Conservation (phyloP, 352 stramenopile genomes). For the Phytophthora brassicae region DNA sequence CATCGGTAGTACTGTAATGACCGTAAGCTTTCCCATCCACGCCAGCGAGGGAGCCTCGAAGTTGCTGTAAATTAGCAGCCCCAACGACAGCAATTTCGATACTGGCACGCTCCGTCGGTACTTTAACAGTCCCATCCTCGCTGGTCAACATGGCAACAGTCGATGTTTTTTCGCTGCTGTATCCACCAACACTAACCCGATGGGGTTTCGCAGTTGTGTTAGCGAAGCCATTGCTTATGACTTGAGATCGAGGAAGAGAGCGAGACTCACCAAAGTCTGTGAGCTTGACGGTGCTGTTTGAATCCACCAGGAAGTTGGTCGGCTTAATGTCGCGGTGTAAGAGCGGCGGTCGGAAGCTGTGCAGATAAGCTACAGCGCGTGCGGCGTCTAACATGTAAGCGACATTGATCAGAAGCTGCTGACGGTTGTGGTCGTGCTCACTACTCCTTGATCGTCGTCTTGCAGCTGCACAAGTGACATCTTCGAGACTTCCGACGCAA, state of each 20-base stretch:
- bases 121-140: constrained; percentile 13
- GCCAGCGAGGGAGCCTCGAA: constrained; percentile 21
- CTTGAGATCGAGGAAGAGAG: constrained; percentile 39
- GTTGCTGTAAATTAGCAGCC: constrained; percentile 33
- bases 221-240: constrained; percentile 29
- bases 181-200: constrained; percentile 11
- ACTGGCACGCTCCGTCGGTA: constrained; percentile 14
- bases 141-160: constrained; percentile 31
- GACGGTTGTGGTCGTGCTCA: constrained; percentile 39
- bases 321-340: constrained; percentile 81
- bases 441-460: constrained; percentile 27
- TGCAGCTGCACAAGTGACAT: constrained; percentile 45
- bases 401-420: constrained; percentile 62
- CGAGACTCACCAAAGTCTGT: constrained; percentile 77
- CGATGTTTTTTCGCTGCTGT: constrained; percentile 24
- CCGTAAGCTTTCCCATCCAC: constrained; percentile 11
- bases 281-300: constrained; percentile 56
- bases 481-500: constrained; percentile 60
- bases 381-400: constrained; percentile 69
- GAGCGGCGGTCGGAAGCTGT: constrained; percentile 74
- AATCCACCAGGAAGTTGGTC: constrained; percentile 72
- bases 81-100: constrained; percentile 38
- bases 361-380: constrained; percentile 67
- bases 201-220: constrained; percentile 1
- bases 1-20: constrained; percentile 16